These are phyloP conservation scores for Clathrospora elynae DNA, from an alignment of 2,329 filamentous ascomycete species.

Conservation along the genomic window DNA sequence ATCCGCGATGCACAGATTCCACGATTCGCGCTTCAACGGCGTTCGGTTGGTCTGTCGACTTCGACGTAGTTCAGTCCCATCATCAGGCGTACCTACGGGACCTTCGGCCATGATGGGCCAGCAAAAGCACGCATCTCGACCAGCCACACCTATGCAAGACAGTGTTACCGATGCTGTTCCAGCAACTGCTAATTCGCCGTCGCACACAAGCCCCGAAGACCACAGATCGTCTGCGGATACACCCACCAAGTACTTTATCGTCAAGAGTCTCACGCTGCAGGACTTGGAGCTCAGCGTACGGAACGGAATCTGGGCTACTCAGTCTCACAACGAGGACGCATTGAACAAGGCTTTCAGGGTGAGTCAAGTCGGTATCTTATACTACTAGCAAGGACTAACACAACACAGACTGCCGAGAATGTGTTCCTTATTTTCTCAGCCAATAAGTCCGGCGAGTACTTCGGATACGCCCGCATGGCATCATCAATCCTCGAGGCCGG, in stretches of 20 bases:
- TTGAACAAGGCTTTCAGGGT: conserved; percentile 85
- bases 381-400: too few relatives aligned
- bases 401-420: conserved; percentile 70
- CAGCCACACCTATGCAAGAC: conserved; percentile 30
- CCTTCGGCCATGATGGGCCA: conserved; percentile 55
- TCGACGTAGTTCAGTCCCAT: conserved; percentile 61
- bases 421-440: conserved; percentile 95
- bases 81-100: conserved; percentile 59
- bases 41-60: conserved; percentile 85
- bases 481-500: conserved; percentile 82
- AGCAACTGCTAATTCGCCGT: conserved; percentile 15
- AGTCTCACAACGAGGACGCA: conserved; percentile 86
- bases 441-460: conserved; percentile 97
- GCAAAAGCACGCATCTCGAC: conserved; percentile 31
- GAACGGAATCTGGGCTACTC: conserved; percentile 91
- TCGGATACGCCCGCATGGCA: conserved; percentile 89
- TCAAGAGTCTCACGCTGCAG: conserved; percentile 90
- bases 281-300: conserved; percentile 87
- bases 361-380: conserved; percentile 28
- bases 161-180: conserved; percentile 14
- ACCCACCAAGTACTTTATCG: conserved; percentile 82
- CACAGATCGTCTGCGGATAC: conserved; percentile 8
- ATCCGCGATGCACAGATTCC: conserved; percentile 79
- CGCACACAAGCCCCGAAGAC: conserved; percentile 19
- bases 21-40: conserved; percentile 87